Base-by-base conservation (phyloP, 139 green algal genomes). In the Chlamydomonas sp. region DNA sequence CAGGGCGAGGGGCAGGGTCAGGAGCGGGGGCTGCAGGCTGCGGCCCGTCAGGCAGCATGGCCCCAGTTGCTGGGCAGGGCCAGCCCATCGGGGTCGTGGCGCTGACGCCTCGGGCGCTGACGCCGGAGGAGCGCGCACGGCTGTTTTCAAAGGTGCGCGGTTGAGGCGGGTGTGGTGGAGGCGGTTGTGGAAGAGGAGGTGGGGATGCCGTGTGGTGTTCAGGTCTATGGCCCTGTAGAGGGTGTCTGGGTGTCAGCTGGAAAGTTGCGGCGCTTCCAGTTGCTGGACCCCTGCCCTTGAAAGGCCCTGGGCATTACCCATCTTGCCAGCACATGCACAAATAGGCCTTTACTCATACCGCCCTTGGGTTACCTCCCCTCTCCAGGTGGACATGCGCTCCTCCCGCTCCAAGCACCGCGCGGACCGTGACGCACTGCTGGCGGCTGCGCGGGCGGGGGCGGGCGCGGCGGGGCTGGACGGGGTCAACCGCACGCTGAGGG, bases 51-150 rank as follows among this genome's bases (percentile, higher is more conserved):
- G 66, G 66, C 3, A 49, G 63, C 64, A 64, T 10, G 2, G 64
- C 57, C 16, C 3, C 64, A 15, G 63, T 60, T n/a, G 74, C 76
- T 66, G 61, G 78, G 62, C 60, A 63, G 62, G 9, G n/a, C 63
- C 78, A 62, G 9, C 80, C 69, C 5, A 10, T 86, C 4, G 81
- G 81, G 2, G 4, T 86, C 18, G 18, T 18, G 60, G 81, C 69
- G 5, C 69, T 86, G 18, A 71, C 68, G 15, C 81, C 81, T 3
- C 81, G 81, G 4, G 59, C 59, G 67, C 73, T 86, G 81, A 69
- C 79, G 81, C 81, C 81, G 2, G 81, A 86, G 69, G 81, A 86
- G 69, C 81, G 81, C 0, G 81, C 81, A 1, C 76, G 81, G 71
- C 59, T 86, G 20, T 86, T 85, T 8, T n/a, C 67, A 67, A 85